These are phyloP conservation scores for Paecilomyces dactylethromorphus DNA, from an alignment of 2,329 filamentous ascomycete genomes.

Conservation along the genomic window DNA sequence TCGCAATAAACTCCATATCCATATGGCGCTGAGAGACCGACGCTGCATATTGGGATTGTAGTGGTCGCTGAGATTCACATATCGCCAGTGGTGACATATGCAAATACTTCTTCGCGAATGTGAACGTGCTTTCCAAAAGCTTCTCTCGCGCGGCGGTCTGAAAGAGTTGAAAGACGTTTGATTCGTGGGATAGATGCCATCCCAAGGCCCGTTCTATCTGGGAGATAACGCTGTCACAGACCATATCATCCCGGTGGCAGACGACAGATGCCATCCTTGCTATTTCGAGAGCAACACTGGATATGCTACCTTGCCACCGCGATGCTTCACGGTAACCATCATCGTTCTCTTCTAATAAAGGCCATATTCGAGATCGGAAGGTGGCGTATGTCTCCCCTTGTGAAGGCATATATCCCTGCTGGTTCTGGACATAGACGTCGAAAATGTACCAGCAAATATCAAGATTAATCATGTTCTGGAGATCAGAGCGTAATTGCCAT, in stretches of 20 bases:
- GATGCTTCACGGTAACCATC: conserved; percentile 16
- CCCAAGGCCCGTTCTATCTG: conserved; percentile 28
- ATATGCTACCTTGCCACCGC: conserved; percentile 29
- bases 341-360: conserved; percentile 29
- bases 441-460: conserved; percentile 51
- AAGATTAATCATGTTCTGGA: conserved; percentile 49
- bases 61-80: conserved; percentile 33
- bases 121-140: conserved; percentile 23
- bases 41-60: conserved; percentile 11
- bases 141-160: conserved; percentile 26
- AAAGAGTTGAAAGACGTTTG: conserved; percentile 26
- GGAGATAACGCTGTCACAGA: conserved; percentile 26
- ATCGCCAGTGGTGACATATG: conserved; percentile 37
- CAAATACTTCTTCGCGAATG: conserved; percentile 29
- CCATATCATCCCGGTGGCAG: conserved; percentile 18
- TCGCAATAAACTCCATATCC: conserved; percentile 52
- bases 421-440: conserved; percentile 26
- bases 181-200: conserved; percentile 27
- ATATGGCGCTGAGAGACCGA: conserved; percentile 18
- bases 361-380: conserved; percentile 34
- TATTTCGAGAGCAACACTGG: conserved; percentile 37
- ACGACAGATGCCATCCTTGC: conserved; percentile 29
- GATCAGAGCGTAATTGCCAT: conserved; percentile 44
- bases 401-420: conserved; percentile 21
- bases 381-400: conserved; percentile 25